Base-by-base conservation (phyloP, 1,284 basidiomycete genomes). In the Apiotrichum gamsii region DNA sequence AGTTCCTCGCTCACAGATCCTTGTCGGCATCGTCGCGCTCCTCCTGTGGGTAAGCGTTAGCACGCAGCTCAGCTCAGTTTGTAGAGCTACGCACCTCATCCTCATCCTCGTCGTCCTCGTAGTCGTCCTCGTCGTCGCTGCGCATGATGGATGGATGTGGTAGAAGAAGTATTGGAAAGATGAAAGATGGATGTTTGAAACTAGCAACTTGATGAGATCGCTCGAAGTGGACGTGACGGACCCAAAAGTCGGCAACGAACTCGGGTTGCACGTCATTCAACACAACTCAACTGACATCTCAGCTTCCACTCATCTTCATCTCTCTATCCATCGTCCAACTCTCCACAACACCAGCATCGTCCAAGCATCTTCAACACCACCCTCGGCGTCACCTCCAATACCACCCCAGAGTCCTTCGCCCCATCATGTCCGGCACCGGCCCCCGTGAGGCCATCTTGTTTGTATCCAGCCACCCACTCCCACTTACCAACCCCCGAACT, bases 401-500 rank as follows among this genome's bases (percentile, higher is more conserved):
- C n/a, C n/a, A n/a, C n/a, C n/a, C n/a, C n/a, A n/a, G n/a, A n/a
- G n/a, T n/a, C n/a, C n/a, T 28, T 28, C 25, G 6, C 25, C 25
- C 11, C 59, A 69, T 20, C 49, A 94, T 94, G 90, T 90, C 90
- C 42, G 88, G 90, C 41, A 78, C 84, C 61, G 90, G 87, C 29
- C 75, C 87, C 59, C 80, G 91, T 63, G 91, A 95, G 75, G 86
- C 87, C 72, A 80, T 95, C 58, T 95, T 96, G 70, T 72, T 43
- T 54, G 70, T 62, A n/a, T 33, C 8, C 34, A 39, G 24, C 18
- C 44, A 19, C 35, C 28, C n/a, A 40, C 24, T 4, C 14, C 16
- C 41, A 18, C 30, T 11, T 18, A 13, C 34, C 11, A 1, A 15
- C 10, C 3, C 18, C 13, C 18, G 30, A 16, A 37, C 39, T 42